Percentiles rank a stretch among this genome's conserved stretches.
phyloP scores from a whole-genome alignment of 164 flowering plant genomes.

The Macadamia tetraphylla region DNA sequence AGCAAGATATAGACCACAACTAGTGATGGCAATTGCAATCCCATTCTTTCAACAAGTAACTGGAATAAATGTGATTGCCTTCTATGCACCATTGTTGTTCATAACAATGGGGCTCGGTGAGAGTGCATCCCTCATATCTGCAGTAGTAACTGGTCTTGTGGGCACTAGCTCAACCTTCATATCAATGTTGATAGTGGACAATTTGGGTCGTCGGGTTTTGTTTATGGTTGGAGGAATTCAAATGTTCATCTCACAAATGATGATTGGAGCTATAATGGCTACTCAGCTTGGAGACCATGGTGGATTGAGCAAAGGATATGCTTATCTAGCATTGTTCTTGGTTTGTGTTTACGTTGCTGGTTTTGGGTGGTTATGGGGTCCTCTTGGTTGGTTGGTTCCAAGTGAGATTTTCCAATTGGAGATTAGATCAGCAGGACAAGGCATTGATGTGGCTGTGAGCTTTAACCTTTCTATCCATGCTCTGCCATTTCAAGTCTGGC shows the following conservation, averaged over 20 bases:
- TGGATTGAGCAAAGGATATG: conserved; percentile 19
- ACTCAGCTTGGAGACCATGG: conserved; percentile 35
- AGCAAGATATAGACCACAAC: conserved; percentile 34
- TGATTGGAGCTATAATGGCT: conserved; percentile 22
- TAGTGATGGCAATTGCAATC: conserved; percentile 32
- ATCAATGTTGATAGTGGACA: conserved; percentile 39
- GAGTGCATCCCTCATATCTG: conserved; percentile 32
- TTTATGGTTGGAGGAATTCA: conserved; percentile 32
- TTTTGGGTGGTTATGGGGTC: conserved; percentile 39
- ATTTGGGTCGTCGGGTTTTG: conserved; percentile 25
- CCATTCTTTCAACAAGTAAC: conserved; percentile 45
- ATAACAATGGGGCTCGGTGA: conserved; percentile 34
- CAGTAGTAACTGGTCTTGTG: conserved; percentile 23
- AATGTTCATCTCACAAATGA: conserved; percentile 31
- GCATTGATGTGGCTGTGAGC: neutral
- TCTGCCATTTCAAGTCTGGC: neutral
- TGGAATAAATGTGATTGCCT: conserved; percentile 42
- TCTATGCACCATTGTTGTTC: conserved; percentile 38
- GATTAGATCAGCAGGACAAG: conserved; percentile 26
- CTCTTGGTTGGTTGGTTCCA: conserved; percentile 26
- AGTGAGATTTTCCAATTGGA: conserved; percentile 29
- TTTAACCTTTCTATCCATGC: conserved; percentile 15
- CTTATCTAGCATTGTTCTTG: conserved; percentile 22
- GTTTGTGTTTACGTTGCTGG: conserved; percentile 34
- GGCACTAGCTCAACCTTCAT: conserved; percentile 21